These are phyloP conservation scores for Cyclocybe aegerita DNA, from an alignment of 768 basidiomycete genomes.

Conservation along the genomic window DNA sequence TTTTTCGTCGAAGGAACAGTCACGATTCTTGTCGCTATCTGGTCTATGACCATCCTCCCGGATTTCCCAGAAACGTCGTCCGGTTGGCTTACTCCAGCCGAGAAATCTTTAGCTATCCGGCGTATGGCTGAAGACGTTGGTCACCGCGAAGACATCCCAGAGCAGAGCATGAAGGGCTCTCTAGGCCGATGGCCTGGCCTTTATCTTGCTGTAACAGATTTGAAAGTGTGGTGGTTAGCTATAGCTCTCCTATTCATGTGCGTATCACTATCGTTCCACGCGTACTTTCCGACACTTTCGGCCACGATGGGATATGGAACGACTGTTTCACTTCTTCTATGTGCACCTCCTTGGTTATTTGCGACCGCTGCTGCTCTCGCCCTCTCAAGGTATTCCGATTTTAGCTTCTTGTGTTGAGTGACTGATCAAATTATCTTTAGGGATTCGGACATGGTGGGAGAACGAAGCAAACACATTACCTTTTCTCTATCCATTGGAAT, in stretches of 20 bases:
- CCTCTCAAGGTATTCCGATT: slow-evolving; percentile 38
- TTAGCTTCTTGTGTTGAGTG: not conserved
- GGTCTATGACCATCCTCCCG: slow-evolving; percentile 69
- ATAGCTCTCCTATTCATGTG: slow-evolving; percentile 60
- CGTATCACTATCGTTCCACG: slow-evolving; percentile 72
- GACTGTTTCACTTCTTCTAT: slow-evolving; percentile 70
- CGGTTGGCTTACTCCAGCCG: slow-evolving; percentile 61
- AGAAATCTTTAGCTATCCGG: slow-evolving; percentile 56
- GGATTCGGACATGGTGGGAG: slow-evolving; percentile 74
- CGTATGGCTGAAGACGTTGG: slow-evolving; percentile 71
- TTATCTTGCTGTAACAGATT: slow-evolving; percentile 64
- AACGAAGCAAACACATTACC: slow-evolving; percentile 73
- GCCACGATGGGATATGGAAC: slow-evolving; percentile 68
- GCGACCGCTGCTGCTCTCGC: slow-evolving; percentile 59
- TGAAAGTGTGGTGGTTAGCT: slow-evolving; percentile 85
- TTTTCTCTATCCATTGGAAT: slow-evolving; percentile 61
- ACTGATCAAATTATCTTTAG: slow-evolving; percentile 26
- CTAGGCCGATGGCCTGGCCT: slow-evolving; percentile 43
- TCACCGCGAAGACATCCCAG: slow-evolving; percentile 26
- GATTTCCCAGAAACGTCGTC: slow-evolving; percentile 72
- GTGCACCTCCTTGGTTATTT: slow-evolving; percentile 80
- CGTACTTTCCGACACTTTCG: slow-evolving; percentile 76
- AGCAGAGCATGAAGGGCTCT: slow-evolving; percentile 40
- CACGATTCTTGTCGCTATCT: slow-evolving; percentile 53
- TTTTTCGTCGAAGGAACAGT: slow-evolving; percentile 74